Evolutionary conservation across 2,329 filamentous ascomycete genomes (phyloP).

Genomic region (Colletotrichum lindemuthianum): DNA sequence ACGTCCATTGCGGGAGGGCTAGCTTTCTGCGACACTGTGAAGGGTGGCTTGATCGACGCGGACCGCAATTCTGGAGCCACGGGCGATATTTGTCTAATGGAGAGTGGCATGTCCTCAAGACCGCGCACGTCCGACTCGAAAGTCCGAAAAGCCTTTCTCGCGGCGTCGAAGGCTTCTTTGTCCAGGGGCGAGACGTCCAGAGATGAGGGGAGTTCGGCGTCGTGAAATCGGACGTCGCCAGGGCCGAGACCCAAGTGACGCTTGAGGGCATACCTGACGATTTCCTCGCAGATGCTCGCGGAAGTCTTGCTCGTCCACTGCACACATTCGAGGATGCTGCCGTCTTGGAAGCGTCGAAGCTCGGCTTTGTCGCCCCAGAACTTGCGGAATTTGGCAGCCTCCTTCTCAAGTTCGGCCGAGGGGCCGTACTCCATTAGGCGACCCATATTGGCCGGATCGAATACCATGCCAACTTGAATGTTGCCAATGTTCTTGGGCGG

Average conservation of each 20-base stretch:
- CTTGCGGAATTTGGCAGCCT: slow-evolving; percentile 81
- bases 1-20: slow-evolving; percentile 74
- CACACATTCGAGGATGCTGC: slow-evolving; percentile 90
- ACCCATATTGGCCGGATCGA: slow-evolving; percentile 76
- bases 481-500: slow-evolving; percentile 38
- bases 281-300: slow-evolving; percentile 79
- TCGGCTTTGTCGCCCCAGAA: slow-evolving; percentile 98
- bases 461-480: slow-evolving; percentile 74
- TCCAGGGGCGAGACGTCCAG: slow-evolving; percentile 59
- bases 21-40: slow-evolving; percentile 55
- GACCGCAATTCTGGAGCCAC: slow-evolving; percentile 79
- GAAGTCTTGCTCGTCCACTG: slow-evolving; percentile 79
- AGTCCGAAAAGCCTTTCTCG: slow-evolving; percentile 75
- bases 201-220: slow-evolving; percentile 60
- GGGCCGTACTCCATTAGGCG: slow-evolving; percentile 90
- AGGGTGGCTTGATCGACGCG: slow-evolving; percentile 68
- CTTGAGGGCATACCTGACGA: slow-evolving; percentile 76
- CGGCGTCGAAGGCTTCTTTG: slow-evolving; percentile 70
- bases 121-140: slow-evolving; percentile 81
- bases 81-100: slow-evolving; percentile 81
- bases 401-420: slow-evolving; percentile 83
- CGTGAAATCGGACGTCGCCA: slow-evolving; percentile 62
- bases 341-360: slow-evolving; percentile 92
- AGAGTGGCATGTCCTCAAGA: slow-evolving; percentile 87
- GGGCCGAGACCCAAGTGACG: slow-evolving; percentile 73